Evolutionary conservation across 2,329 filamentous ascomycete species (phyloP).

Genomic region (Ophiostoma ips): DNA sequence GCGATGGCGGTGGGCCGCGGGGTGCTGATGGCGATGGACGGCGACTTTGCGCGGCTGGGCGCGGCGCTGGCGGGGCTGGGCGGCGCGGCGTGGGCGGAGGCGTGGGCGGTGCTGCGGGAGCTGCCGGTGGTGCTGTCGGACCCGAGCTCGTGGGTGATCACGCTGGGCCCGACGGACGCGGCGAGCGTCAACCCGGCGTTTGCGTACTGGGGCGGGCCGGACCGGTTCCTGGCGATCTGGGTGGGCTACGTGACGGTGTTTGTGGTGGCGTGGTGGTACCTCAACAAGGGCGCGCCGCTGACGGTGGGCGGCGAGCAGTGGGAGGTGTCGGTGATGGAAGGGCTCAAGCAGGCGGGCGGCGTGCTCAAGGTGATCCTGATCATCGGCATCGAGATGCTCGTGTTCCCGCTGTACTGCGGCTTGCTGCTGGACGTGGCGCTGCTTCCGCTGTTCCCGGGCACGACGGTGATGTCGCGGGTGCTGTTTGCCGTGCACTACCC

Average conservation of each 20-base stretch:
- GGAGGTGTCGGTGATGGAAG: constrained; percentile 70
- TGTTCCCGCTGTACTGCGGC: constrained; percentile 92
- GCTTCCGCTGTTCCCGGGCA: constrained; percentile 73
- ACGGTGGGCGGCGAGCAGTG: constrained; percentile 34
- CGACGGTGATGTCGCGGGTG: constrained; percentile 63
- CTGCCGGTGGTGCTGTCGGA: constrained; percentile 26
- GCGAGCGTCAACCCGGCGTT: constrained; percentile 38
- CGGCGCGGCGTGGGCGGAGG: constrained; percentile 12
- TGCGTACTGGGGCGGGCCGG: constrained; percentile 52
- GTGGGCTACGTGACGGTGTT: constrained; percentile 71
- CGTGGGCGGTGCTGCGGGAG: constrained; percentile 18
- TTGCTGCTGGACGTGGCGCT: constrained; percentile 78
- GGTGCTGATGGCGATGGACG: constrained; percentile 31
- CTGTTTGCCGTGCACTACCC: constrained; percentile 67
- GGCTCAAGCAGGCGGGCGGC: constrained; percentile 82
- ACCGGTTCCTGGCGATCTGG: constrained; percentile 58
- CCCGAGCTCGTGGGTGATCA: constrained; percentile 45
- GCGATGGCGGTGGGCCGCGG: constrained; percentile 26
- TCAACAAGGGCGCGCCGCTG: constrained; percentile 58
- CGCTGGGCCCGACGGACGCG: constrained; percentile 31
- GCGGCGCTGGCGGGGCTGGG: constrained; percentile 12
- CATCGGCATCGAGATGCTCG: constrained; percentile 97
- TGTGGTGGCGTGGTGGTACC: constrained; percentile 61
- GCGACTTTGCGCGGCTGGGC: constrained; percentile 24
- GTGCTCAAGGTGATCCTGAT: constrained; percentile 97